Percentiles rank a stretch among this genome's conserved stretches.
These are phyloP conservation scores for Leccinum subgranulosum DNA, from an alignment of 768 basidiomycete species.

Conservation along the genomic window DNA sequence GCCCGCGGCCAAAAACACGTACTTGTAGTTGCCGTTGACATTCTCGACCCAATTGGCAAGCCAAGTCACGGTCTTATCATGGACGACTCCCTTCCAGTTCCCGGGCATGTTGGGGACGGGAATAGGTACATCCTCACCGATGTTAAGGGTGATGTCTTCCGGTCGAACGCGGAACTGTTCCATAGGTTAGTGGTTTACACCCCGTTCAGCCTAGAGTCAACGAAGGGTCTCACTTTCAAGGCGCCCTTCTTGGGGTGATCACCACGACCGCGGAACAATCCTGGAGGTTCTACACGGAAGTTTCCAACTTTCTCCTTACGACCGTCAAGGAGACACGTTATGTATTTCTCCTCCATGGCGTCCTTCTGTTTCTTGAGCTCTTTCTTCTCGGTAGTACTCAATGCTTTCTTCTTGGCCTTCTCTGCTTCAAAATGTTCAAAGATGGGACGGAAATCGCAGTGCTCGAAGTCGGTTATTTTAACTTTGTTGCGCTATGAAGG, in stretches of 20 bases:
- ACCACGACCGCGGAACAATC: constrained; percentile 96
- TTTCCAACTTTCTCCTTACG: constrained; percentile 98
- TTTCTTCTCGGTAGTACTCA: constrained; percentile 88
- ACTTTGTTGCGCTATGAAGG: constrained; percentile 58
- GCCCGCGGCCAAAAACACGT: constrained; percentile 97
- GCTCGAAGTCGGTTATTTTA: constrained; percentile 70
- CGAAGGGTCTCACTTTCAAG: constrained; percentile 63
- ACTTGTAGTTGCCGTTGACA: constrained; percentile 92
- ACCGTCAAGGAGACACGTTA: constrained; percentile 86
- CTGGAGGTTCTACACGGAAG: constrained; percentile 97
- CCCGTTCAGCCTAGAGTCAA: neutral
- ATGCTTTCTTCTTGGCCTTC: constrained; percentile 87
- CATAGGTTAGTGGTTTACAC: constrained; percentile 6
- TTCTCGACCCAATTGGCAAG: constrained; percentile 99
- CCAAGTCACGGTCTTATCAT: constrained; percentile 98
- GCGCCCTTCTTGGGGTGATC: constrained; percentile 98
- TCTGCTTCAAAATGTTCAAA: constrained; percentile 89
- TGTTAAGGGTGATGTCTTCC: constrained; percentile 95
- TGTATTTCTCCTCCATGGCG: constrained; percentile 78
- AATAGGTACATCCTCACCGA: constrained; percentile 68
- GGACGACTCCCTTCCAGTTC: constrained; percentile 81
- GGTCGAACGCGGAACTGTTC: constrained; percentile 80
- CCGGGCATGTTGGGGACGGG: constrained; percentile 93
- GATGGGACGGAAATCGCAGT: constrained; percentile 95
- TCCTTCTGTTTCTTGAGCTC: constrained; percentile 84